phyloP scores from a whole-genome alignment of 192 early-diverging fungal genomes.

The Entomortierella lignicola region DNA sequence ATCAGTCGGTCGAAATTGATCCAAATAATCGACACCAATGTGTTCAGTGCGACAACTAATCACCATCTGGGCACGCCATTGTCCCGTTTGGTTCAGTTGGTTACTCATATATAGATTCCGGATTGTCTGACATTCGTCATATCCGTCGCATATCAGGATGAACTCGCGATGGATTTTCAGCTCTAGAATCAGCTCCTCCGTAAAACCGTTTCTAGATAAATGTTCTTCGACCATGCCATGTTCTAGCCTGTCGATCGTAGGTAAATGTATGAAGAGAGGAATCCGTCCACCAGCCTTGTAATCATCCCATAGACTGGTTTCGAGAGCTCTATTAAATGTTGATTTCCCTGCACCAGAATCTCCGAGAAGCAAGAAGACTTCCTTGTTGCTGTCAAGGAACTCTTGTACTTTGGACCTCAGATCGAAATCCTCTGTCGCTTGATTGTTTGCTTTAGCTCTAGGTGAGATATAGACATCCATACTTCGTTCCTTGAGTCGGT shows the following conservation, averaged over 20 bases:
- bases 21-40: neutral
- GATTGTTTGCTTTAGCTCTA: neutral
- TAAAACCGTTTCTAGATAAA: neutral
- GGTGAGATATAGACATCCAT: neutral
- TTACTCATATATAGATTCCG: constrained; percentile 1
- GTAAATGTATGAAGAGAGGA: constrained; percentile 7
- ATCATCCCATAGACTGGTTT: neutral
- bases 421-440: neutral
- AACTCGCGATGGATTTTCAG: constrained; percentile 3
- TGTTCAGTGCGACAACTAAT: constrained; percentile 7
- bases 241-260: constrained; percentile 3
- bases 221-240: constrained; percentile 10
- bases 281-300: constrained; percentile 8
- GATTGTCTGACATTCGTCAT: constrained; percentile 1
- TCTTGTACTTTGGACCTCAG: neutral
- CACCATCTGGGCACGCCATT: constrained; percentile 1
- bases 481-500: neutral
- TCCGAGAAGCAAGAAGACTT: constrained; percentile 6
- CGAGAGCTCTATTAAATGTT: constrained; percentile 15
- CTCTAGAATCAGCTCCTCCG: neutral
- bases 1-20: neutral
- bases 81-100: neutral
- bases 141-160: constrained; percentile 1
- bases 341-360: constrained; percentile 22
- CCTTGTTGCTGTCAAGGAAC: neutral